Conservation (phyloP, 805 yeast genomes). For the Naumovozyma dairenensis region DNA sequence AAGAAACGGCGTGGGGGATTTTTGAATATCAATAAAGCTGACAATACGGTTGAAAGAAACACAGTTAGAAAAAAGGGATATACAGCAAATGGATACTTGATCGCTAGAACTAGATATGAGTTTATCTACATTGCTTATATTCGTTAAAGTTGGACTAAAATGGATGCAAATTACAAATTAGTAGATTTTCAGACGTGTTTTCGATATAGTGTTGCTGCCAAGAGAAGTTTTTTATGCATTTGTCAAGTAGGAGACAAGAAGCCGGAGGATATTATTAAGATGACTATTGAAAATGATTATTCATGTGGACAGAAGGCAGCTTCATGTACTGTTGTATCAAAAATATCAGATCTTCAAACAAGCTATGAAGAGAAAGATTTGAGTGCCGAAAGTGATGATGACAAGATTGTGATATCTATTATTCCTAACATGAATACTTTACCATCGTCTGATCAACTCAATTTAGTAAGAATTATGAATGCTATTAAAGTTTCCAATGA, state of each 20-base stretch:
- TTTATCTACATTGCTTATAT: no score
- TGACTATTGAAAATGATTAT: neutral
- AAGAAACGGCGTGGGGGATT: no score
- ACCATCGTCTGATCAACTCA: constrained; percentile 7
- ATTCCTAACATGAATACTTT: constrained; percentile 14
- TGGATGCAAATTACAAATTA: constrained; percentile 3
- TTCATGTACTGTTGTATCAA: neutral
- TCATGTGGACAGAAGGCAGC: neutral
- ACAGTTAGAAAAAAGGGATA: neutral
- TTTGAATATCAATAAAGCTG: no score
- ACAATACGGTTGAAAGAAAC: neutral
- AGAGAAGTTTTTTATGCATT: constrained; percentile 15
- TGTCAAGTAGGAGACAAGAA: constrained; percentile 4
- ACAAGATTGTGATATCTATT: constrained; percentile 4
- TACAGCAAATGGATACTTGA: neutral
- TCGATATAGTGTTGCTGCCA: constrained; percentile 11
- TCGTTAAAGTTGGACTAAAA: neutral
- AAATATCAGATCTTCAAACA: neutral
- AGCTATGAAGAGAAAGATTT: neutral
- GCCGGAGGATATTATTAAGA: neutral
- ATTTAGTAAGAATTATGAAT: constrained; percentile 9
- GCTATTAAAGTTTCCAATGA: neutral
- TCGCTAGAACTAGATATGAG: no score
- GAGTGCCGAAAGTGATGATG: neutral
- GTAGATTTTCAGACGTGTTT: constrained; percentile 16